These are phyloP conservation scores for Choanephora cucurbitarum DNA, from an alignment of 371 early-diverging fungal genomes.

Conservation along the genomic window DNA sequence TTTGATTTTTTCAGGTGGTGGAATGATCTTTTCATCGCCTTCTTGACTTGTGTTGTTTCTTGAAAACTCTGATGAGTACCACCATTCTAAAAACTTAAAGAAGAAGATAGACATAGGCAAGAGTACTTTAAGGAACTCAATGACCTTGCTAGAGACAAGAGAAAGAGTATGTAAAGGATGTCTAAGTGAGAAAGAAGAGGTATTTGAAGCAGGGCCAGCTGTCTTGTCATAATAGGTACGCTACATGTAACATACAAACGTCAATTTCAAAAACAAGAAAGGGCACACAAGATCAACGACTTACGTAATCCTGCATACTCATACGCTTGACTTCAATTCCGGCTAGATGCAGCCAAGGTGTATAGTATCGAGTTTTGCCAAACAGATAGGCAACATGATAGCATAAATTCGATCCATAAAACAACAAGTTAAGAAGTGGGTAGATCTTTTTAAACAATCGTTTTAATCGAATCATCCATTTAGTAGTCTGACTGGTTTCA, in stretches of 20 bases:
- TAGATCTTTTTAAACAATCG: constrained; percentile 62
- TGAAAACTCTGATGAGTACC: constrained; percentile 82
- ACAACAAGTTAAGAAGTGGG: constrained; percentile 68
- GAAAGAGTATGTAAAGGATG: constrained; percentile 26
- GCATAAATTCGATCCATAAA: constrained; percentile 60
- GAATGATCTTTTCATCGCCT: constrained; percentile 37
- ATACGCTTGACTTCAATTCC: constrained; percentile 79
- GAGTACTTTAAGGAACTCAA: constrained; percentile 73
- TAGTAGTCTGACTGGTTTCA: constrained; percentile 16
- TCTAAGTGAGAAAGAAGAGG: constrained; percentile 15
- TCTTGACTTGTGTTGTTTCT: constrained; percentile 39
- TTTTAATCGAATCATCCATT: constrained; percentile 40
- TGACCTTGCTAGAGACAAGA: constrained; percentile 50
- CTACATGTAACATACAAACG: constrained; percentile 23
- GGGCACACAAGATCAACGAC: constrained; percentile 28
- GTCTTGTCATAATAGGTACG: constrained; percentile 44
- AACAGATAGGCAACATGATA: constrained; percentile 84
- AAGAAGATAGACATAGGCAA: constrained; percentile 91
- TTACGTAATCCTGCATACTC: constrained; percentile 81
- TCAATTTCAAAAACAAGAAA: neutral
- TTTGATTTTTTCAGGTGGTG: constrained; percentile 60
- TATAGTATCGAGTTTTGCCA: constrained; percentile 75
- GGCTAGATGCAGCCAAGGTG: constrained; percentile 79
- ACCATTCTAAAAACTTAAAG: constrained; percentile 94
- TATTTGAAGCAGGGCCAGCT: constrained; percentile 8